Percentiles rank a stretch among this genome's conserved stretches.
phyloP scores from a whole-genome alignment of 1,139 yeast species.

The Pichiaceae sp. region DNA sequence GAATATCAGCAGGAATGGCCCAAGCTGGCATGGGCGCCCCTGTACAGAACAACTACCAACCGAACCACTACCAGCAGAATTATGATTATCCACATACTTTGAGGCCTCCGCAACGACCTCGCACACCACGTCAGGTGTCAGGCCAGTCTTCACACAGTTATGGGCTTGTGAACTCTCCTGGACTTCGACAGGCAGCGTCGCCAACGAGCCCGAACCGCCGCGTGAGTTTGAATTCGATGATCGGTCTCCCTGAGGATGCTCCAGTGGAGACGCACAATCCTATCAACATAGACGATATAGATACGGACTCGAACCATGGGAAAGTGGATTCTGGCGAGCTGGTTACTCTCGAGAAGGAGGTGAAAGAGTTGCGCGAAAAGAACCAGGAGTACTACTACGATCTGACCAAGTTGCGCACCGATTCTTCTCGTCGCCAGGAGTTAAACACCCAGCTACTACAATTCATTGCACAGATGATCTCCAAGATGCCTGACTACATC shows the following conservation, averaged over 20 bases:
- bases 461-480: slow-evolving; percentile 6
- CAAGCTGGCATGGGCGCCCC: not conserved
- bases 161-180: slow-evolving; percentile 1
- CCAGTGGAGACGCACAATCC: not conserved
- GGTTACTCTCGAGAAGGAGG: slow-evolving; percentile 1
- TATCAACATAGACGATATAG: slow-evolving; percentile 4
- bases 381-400: slow-evolving; percentile 9
- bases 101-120: not conserved
- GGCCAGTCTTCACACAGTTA: not conserved
- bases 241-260: slow-evolving; percentile 2
- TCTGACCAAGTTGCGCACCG: slow-evolving; percentile 5
- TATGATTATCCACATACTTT: not conserved
- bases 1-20: not conserved
- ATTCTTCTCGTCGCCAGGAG: slow-evolving; percentile 13
- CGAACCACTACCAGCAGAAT: not conserved
- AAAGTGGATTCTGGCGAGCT: not conserved
- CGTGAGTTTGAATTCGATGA: slow-evolving; percentile 1
- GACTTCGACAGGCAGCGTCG: not conserved
- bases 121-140: not conserved
- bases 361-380: slow-evolving; percentile 6
- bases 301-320: not conserved
- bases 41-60: not conserved
- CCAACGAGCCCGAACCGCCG: slow-evolving; percentile 1
- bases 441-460: slow-evolving; percentile 2
- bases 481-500: slow-evolving; percentile 9